phyloP scores from a whole-genome alignment of 768 basidiomycete species.

The Xerocomus brunneocitrinus region DNA sequence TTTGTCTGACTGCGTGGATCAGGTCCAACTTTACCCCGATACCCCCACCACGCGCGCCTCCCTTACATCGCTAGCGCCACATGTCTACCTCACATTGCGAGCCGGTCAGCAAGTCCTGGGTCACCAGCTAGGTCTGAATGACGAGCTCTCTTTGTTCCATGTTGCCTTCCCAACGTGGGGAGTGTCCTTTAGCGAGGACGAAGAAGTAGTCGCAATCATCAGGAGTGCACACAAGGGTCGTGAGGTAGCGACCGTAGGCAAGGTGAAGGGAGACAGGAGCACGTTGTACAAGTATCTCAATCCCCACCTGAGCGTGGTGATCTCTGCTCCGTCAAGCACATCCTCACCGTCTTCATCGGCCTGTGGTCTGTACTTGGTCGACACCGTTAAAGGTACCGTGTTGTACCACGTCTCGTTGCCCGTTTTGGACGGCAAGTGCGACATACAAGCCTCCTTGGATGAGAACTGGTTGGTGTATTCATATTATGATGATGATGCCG shows the following conservation, averaged over 20 bases:
- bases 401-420: constrained; percentile 64
- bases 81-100: constrained; percentile 54
- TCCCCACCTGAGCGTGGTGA: constrained; percentile 64
- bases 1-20: neutral
- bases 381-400: constrained; percentile 71
- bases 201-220: constrained; percentile 53
- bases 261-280: constrained; percentile 80
- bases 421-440: constrained; percentile 42
- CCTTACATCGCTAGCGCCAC: constrained; percentile 41
- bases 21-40: constrained; percentile 70
- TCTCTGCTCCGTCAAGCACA: constrained; percentile 41
- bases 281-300: constrained; percentile 96
- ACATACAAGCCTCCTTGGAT: constrained; percentile 62
- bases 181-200: constrained; percentile 48
- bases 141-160: constrained; percentile 41
- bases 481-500: constrained; percentile 64
- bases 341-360: constrained; percentile 15
- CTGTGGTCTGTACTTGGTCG: constrained; percentile 76
- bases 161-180: constrained; percentile 66
- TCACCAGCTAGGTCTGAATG: constrained; percentile 45
- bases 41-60: constrained; percentile 40
- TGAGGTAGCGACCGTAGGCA: constrained; percentile 73
- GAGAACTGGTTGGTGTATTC: constrained; percentile 95
- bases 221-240: constrained; percentile 37
- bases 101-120: constrained; percentile 51